phyloP scores from a whole-genome alignment of 148 eudicot genomes.

The Camellia lanceoleosa region DNA sequence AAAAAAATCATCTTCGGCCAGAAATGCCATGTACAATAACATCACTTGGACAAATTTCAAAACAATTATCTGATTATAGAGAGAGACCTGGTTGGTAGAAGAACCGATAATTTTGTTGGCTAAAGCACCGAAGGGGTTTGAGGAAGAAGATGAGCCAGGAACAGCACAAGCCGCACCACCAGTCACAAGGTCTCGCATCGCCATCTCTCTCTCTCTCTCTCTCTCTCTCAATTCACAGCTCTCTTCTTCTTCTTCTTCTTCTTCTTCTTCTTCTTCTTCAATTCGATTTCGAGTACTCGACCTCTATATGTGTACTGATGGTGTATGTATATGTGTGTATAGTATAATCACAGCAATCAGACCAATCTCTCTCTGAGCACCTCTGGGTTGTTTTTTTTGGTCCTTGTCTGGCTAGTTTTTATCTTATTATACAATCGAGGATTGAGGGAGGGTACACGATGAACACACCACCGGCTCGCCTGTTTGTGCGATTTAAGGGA shows the following conservation, averaged over 20 bases:
- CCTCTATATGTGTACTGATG: not conserved
- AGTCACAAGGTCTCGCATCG: conserved; percentile 78
- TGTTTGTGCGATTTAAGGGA: too few relatives aligned
- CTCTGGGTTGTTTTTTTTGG: not conserved
- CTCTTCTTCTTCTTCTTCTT: conserved; percentile 16
- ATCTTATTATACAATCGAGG: not conserved
- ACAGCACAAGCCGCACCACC: conserved; percentile 69
- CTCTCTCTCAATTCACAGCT: not conserved
- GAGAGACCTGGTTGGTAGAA: conserved; percentile 68
- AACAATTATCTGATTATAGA: not conserved
- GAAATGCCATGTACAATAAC: not conserved
- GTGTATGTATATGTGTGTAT: not conserved
- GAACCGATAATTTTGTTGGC: conserved; percentile 77
- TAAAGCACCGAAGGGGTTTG: conserved; percentile 75
- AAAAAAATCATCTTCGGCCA: not conserved
- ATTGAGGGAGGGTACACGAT: not conserved
- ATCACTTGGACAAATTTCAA: not conserved
- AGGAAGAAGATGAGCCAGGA: conserved; percentile 64
- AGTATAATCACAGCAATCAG: not conserved
- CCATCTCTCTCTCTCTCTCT: conserved; percentile 37
- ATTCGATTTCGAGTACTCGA: not conserved
- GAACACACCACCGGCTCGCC: not conserved
- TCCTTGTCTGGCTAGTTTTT: too few relatives aligned
- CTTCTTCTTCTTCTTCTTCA: conserved; percentile 5
- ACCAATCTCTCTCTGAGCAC: not conserved